Evolutionary conservation across 768 basidiomycete genomes (phyloP), one percentile per base, ranked within the genome.

Genomic region (Russula brevipes): DNA sequence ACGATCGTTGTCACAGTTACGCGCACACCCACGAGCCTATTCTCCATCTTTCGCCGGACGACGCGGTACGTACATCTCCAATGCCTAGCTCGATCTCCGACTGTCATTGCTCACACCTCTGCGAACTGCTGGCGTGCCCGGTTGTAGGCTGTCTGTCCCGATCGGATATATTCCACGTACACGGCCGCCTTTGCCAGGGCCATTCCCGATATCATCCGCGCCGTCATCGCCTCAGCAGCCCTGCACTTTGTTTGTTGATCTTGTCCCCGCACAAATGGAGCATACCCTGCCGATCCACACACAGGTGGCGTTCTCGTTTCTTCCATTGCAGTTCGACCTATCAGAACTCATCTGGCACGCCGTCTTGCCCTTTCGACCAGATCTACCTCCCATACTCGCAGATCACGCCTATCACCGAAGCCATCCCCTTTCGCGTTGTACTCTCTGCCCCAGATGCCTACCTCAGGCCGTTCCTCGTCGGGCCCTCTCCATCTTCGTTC

Each of bases 321-420:
- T 8, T 24, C 24, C n/a, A 8, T 14, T 8, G 38, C 11, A 16
- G 9, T n/a, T 36, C 14, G 39, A 44, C 10, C 14, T 8, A 36
- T 35, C n/a, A 3, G 36, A 14, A 24, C 24, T 24, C 24, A 24
- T 24, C 47, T 51, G 36, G 54, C 38, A 17, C 19, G 31, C 14
- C 19, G 5, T 7, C 10, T 14, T 12, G 30, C 16, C 16, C 10
- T 42, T 14, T n/a, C 14, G 1, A 38, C 10, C 17, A 66, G 62
- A 49, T 66, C 36, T 66, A 60, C 44, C 66, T 66, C 14, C 66
- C 61, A 46, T 9, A 59, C 16, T 64, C 66, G 14, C 66, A 66
- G 42, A 66, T 66, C 6, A 57, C 45, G 17, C 51, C 66, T 1
- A 41, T 63, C 8, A 38, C 24, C 12, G 46, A 58, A n/a, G 24